phyloP scores from a whole-genome alignment of 345 rosid species.

The Salix viminalis region DNA sequence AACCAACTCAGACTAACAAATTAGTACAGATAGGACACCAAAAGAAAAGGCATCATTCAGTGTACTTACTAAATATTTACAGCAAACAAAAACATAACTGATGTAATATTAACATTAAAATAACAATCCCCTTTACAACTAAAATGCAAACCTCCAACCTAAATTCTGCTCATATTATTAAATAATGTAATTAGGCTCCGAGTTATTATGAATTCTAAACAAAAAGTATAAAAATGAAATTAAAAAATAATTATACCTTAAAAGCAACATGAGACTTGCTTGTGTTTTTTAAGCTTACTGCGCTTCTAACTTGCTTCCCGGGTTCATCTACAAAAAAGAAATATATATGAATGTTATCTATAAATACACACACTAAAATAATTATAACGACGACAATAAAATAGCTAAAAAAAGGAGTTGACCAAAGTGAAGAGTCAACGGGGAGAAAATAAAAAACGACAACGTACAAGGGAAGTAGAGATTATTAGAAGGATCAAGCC shows the following conservation, averaged over 20 bases:
- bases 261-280: slow-evolving; percentile 91
- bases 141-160: neutral
- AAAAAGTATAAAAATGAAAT: neutral
- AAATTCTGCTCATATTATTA: neutral
- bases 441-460: neutral
- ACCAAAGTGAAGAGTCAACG: slow-evolving; percentile 31
- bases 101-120: neutral
- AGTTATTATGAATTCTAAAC: neutral
- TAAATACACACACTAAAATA: neutral
- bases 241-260: slow-evolving; percentile 46
- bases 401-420: neutral
- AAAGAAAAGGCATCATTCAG: neutral
- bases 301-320: slow-evolving; percentile 88
- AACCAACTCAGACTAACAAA: neutral
- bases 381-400: neutral
- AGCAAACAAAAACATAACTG: neutral
- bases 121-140: neutral
- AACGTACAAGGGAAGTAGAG: slow-evolving; percentile 82
- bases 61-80: neutral
- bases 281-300: slow-evolving; percentile 73
- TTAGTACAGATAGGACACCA: neutral
- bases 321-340: slow-evolving; percentile 58
- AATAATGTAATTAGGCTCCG: neutral
- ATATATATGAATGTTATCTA: too few relatives aligned
- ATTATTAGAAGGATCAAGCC: slow-evolving; percentile 73